Conservation (phyloP, 2,329 filamentous ascomycete species). For the Penicillium sp. region DNA sequence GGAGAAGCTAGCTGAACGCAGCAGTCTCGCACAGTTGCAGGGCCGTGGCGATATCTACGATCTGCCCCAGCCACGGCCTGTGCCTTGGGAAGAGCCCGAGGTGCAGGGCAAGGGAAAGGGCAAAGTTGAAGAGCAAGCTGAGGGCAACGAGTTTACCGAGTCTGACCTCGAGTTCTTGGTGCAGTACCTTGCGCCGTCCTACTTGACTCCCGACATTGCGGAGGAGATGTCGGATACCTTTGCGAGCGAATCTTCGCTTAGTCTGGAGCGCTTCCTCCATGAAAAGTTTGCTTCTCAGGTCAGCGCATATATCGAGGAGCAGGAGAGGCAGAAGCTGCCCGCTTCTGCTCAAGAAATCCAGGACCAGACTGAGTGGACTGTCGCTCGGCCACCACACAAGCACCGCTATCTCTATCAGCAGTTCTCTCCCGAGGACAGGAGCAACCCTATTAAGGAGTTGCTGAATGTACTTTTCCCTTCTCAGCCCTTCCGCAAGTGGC, state of each 20-base stretch:
- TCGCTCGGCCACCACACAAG: constrained; percentile 88
- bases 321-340: constrained; percentile 52
- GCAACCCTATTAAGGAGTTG: constrained; percentile 64
- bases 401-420: constrained; percentile 85
- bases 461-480: constrained; percentile 80
- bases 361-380: constrained; percentile 60
- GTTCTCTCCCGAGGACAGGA: constrained; percentile 29
- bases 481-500: constrained; percentile 81
- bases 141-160: constrained; percentile 60
- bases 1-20: constrained; percentile 81
- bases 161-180: constrained; percentile 83
- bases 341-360: constrained; percentile 53
- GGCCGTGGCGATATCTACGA: constrained; percentile 89
- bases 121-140: constrained; percentile 48
- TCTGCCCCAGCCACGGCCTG: constrained; percentile 61
- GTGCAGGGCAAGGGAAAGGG: constrained; percentile 36
- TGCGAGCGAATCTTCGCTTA: constrained; percentile 75
- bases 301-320: constrained; percentile 63
- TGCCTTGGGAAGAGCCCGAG: constrained; percentile 40
- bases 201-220: constrained; percentile 85
- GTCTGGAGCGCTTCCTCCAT: constrained; percentile 71
- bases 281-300: constrained; percentile 71
- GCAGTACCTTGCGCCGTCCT: constrained; percentile 83
- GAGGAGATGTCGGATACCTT: constrained; percentile 78
- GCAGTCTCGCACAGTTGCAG: constrained; percentile 86